Evolutionary conservation across 2,329 filamentous ascomycete genomes (phyloP).

Genomic region (Madurella fahalii): DNA sequence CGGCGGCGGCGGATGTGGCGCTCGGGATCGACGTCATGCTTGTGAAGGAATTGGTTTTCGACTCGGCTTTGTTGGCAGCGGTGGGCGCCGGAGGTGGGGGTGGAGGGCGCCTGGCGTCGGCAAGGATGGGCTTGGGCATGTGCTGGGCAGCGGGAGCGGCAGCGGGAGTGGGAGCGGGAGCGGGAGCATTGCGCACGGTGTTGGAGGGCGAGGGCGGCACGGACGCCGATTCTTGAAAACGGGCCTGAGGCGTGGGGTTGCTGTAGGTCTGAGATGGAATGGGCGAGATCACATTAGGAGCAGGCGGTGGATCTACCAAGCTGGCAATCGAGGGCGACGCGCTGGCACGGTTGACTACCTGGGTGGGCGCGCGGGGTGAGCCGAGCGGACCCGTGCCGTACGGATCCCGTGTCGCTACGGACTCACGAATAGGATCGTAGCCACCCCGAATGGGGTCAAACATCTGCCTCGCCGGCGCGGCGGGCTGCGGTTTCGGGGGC

Average conservation of each 20-base stretch:
- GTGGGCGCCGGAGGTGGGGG: constrained; percentile 33
- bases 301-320: constrained; percentile 69
- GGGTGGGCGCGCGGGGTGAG: constrained; percentile 47
- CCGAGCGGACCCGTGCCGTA: constrained; percentile 43
- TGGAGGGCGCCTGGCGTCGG: constrained; percentile 30
- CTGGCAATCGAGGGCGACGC: constrained; percentile 89
- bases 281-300: constrained; percentile 39
- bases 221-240: constrained; percentile 29
- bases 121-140: constrained; percentile 24
- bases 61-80: constrained; percentile 18
- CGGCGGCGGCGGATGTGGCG: constrained; percentile 25
- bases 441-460: constrained; percentile 88
- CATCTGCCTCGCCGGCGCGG: constrained; percentile 68
- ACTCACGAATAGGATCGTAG: constrained; percentile 61
- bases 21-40: constrained; percentile 27
- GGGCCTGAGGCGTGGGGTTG: constrained; percentile 29
- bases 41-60: constrained; percentile 26
- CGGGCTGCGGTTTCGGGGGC: constrained; percentile 43
- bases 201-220: constrained; percentile 33
- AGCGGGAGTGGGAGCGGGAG: no score
- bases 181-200: constrained; percentile 22
- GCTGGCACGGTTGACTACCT: constrained; percentile 65
- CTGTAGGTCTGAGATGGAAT: constrained; percentile 36
- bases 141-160: constrained; percentile 13
- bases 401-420: constrained; percentile 51